Base-by-base conservation (phyloP, 352 stramenopile species). In the Phytopythium vexans region DNA sequence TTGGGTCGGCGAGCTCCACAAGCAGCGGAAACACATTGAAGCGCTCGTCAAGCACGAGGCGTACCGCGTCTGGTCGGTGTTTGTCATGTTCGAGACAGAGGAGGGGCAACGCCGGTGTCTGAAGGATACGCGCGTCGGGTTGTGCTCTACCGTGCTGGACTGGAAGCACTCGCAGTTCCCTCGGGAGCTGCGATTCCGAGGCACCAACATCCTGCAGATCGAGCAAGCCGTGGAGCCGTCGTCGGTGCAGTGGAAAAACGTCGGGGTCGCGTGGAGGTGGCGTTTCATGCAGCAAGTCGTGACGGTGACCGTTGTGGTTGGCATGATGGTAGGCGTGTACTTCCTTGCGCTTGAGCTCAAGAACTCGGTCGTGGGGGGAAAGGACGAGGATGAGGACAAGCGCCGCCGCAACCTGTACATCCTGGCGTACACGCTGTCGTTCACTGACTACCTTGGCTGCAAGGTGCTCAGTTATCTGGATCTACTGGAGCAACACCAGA, bases 81-180 rank as follows among this genome's bases (percentile, higher is more conserved):
- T 89, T 54, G 73, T 88, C 35, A 86, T 81, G 70, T 92, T 92
- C 51, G 77, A 89, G 58, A 83, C 63, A 15, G 82, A 92, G 46
- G 70, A 74, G n/a, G 68, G 68, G 3, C 75, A 89, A 53, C 76
- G 70, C 34, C 43, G 52, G 8, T 88, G 77, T 52, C 52, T 92
- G 8, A 53, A 68, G 8, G 66, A 80, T 54, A 85, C 67, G 15
- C 68, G 59, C 1, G 77, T 75, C 1, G 78, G 78, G 2, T 38
- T 90, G 7, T 82, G 68, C 46, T 62, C 74, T 6, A 82, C 70
- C 0, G 39, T 77, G 0, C 57, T 72, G 5, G 77, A 88, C 61
- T 74, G 57, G 16, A 66, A 54, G 37, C 54, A 64, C 36, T 62
- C 58, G 7, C 51, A 53, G 6, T 39, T 83, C 1, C 64, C 64